A percentile compares a stretch with the other conserved stretches of the same genome.
phyloP scores from a whole-genome alignment of 164 flowering plant genomes.

The Vitis cinerea region DNA sequence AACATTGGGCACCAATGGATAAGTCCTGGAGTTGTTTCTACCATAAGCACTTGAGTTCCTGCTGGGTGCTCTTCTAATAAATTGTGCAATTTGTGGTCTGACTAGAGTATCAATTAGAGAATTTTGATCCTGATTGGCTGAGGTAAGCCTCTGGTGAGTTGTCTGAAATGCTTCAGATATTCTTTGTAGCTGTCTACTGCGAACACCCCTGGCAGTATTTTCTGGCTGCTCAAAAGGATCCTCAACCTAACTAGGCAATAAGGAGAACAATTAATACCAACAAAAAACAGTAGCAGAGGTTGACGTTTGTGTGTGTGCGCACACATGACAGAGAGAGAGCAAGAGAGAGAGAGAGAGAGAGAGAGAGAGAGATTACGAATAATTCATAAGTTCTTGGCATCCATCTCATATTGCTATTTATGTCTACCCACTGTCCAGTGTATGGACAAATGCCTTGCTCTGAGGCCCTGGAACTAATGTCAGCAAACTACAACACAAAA shows the following conservation, averaged over 20 bases:
- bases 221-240: slow-evolving; percentile 88
- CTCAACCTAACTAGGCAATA: slow-evolving; percentile 51
- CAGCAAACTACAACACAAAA: slow-evolving; percentile 56
- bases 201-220: slow-evolving; percentile 74
- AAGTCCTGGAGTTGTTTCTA: background rate
- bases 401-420: slow-evolving; percentile 56
- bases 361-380: slow-evolving; percentile 46
- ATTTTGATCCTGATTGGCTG: slow-evolving; percentile 20
- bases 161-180: slow-evolving; percentile 48
- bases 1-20: background rate
- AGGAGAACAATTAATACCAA: background rate
- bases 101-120: slow-evolving; percentile 35
- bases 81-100: slow-evolving; percentile 31
- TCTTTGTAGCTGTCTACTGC: slow-evolving; percentile 33
- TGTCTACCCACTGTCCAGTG: slow-evolving; percentile 60
- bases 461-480: slow-evolving; percentile 38
- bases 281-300: slow-evolving; percentile 5
- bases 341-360: slow-evolving; percentile 26
- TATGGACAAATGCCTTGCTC: slow-evolving; percentile 56
- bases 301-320: too few relatives aligned
- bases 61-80: slow-evolving; percentile 7
- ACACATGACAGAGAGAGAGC: background rate
- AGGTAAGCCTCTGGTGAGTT: slow-evolving; percentile 28
- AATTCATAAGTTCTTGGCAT: slow-evolving; percentile 46
- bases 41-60: background rate